Conservation (phyloP, 2,329 filamentous ascomycete genomes). For the Aspergillus tubingensis region DNA sequence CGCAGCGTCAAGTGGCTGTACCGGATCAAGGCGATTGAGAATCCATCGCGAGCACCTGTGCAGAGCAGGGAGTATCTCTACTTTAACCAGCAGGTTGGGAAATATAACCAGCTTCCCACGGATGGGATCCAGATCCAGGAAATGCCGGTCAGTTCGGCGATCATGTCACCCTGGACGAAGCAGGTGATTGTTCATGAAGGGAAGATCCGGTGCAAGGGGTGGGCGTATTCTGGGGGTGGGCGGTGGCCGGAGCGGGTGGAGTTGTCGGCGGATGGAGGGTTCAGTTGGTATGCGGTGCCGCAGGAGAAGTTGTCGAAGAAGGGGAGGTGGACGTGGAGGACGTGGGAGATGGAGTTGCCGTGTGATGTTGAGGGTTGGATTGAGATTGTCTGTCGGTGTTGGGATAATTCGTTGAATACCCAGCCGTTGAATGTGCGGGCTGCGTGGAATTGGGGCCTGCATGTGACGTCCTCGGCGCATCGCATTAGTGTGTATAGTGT, state of each 20-base stretch:
- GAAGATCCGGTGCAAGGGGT: conserved; percentile 58
- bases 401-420: conserved; percentile 64
- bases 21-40: conserved; percentile 61
- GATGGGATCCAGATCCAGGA: conserved; percentile 70
- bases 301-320: conserved; percentile 63
- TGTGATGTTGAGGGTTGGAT: conserved; percentile 64
- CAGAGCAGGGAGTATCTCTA: conserved; percentile 69
- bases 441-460: conserved; percentile 53
- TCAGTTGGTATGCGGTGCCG: conserved; percentile 65
- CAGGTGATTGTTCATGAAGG: conserved; percentile 64
- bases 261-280: conserved; percentile 63
- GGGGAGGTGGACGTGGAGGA: conserved; percentile 64
- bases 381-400: conserved; percentile 60
- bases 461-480: conserved; percentile 43
- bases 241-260: conserved; percentile 66
- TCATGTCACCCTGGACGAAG: conserved; percentile 64
- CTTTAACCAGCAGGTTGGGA: conserved; percentile 68
- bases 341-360: conserved; percentile 64
- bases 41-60: conserved; percentile 60
- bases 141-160: conserved; percentile 69
- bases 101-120: conserved; percentile 62
- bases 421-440: conserved; percentile 58
- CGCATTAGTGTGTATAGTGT: conserved; percentile 42
- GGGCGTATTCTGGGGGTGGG: conserved; percentile 62
- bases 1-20: conserved; percentile 66